These are phyloP conservation scores for Stachybotrys chlorohalonatus DNA, from an alignment of 2,329 filamentous ascomycete genomes.

Conservation along the genomic window DNA sequence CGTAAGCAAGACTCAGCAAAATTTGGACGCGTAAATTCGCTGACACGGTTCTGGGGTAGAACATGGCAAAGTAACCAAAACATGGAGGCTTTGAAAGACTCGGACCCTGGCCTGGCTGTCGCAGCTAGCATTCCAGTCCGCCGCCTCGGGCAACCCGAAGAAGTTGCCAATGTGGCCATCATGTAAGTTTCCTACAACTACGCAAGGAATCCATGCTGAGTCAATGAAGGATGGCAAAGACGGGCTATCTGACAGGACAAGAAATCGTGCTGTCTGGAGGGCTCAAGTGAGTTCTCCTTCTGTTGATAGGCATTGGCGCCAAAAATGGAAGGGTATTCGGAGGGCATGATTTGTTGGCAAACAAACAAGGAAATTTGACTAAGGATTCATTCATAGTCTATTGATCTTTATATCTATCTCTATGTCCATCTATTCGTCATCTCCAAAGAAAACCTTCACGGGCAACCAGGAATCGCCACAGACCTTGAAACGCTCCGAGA, in stretches of 20 bases:
- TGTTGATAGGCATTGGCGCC: too few species aligned
- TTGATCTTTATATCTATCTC: too few species aligned
- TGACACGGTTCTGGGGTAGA: constrained; percentile 6
- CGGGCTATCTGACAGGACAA: constrained; percentile 18
- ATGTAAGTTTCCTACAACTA: constrained; percentile 16
- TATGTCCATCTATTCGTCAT: constrained; percentile 54
- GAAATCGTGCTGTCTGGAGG: constrained; percentile 16
- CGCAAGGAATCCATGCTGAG: not conserved
- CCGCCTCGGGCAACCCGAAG: constrained; percentile 21
- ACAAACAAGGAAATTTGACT: too few species aligned
- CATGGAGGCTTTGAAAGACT: constrained; percentile 16
- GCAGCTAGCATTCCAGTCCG: constrained; percentile 22
- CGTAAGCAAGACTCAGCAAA: constrained; percentile 7
- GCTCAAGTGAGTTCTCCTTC: constrained; percentile 7
- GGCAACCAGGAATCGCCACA: constrained; percentile 68
- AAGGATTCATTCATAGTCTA: too few species aligned
- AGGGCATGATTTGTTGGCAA: too few species aligned
- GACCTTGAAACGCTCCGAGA: constrained; percentile 74
- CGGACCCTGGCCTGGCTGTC: constrained; percentile 24
- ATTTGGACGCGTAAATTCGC: not conserved
- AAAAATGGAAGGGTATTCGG: too few species aligned
- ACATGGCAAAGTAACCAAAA: constrained; percentile 19
- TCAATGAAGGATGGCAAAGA: constrained; percentile 15
- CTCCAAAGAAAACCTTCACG: constrained; percentile 72
- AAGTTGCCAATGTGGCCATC: constrained; percentile 22